phyloP scores from a whole-genome alignment of 2,329 filamentous ascomycete species.

The Clonostachys byssicola region DNA sequence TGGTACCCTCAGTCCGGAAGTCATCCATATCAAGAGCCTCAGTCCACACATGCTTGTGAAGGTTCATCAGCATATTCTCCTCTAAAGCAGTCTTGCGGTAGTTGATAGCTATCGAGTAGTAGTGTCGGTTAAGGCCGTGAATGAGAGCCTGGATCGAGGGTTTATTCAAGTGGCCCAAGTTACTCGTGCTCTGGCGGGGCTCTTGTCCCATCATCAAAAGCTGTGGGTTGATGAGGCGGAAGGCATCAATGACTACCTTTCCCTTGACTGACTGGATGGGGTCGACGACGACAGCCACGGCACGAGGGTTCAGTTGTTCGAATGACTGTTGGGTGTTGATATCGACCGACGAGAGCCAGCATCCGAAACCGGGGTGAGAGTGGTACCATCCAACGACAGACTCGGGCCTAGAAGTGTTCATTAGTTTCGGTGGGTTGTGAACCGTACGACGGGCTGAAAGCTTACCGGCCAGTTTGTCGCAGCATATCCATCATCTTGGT shows the following conservation, averaged over 20 bases:
- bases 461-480: conserved; percentile 89
- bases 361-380: conserved; percentile 97
- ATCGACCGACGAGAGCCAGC: conserved; percentile 98
- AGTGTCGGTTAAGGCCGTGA: conserved; percentile 95
- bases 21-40: conserved; percentile 96
- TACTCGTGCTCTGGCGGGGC: conserved; percentile 94
- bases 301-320: conserved; percentile 93
- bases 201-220: conserved; percentile 97
- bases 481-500: conserved; percentile 99
- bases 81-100: conserved; percentile 96
- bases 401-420: conserved; percentile 64
- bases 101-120: conserved; percentile 98
- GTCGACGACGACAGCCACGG: conserved; percentile 96
- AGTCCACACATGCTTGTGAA: conserved; percentile 99
- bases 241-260: conserved; percentile 98
- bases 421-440: too few relatives aligned
- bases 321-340: conserved; percentile 99
- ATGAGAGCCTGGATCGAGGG: conserved; percentile 99
- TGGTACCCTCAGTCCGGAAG: conserved; percentile 77
- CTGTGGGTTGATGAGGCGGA: conserved; percentile 97
- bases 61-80: conserved; percentile 99
- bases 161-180: conserved; percentile 97
- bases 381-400: conserved; percentile 99
- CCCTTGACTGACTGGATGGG: conserved; percentile 99
- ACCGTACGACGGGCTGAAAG: neutral